Conservation (phyloP, 805 yeast genomes). For the Candida andamanensis region DNA sequence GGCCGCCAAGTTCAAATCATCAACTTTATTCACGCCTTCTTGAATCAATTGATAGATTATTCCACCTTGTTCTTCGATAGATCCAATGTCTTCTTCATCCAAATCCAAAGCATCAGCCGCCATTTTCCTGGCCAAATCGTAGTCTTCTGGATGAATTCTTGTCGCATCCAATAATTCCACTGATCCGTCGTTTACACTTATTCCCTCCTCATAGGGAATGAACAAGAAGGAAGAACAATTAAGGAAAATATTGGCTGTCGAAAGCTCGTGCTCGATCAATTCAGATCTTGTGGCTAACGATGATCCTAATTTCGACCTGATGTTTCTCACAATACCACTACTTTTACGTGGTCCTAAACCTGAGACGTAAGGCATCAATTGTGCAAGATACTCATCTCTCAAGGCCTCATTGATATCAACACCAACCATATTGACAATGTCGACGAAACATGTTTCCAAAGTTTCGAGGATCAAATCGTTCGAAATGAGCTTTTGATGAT, state of each 20-base stretch:
- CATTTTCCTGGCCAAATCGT: constrained; percentile 92
- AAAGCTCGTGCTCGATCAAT: constrained; percentile 71
- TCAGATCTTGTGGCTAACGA: constrained; percentile 66
- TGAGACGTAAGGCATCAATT: constrained; percentile 68
- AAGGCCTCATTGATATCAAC: constrained; percentile 90
- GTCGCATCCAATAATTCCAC: constrained; percentile 88
- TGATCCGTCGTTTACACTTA: constrained; percentile 49
- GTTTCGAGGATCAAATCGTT: constrained; percentile 60
- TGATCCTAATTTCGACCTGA: constrained; percentile 62
- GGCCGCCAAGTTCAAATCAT: constrained; percentile 83
- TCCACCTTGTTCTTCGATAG: constrained; percentile 75
- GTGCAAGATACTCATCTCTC: constrained; percentile 66
- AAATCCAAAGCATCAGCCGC: constrained; percentile 96
- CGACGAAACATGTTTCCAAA: constrained; percentile 79
- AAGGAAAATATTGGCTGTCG: constrained; percentile 77
- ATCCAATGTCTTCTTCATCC: constrained; percentile 88
- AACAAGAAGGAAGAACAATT: constrained; percentile 88
- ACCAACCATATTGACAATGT: constrained; percentile 86
- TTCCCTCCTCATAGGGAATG: constrained; percentile 62
- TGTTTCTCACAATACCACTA: constrained; percentile 73
- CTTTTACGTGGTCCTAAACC: constrained; percentile 98
- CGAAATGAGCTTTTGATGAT: constrained; percentile 67
- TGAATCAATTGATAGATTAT: constrained; percentile 68
- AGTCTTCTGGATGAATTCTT: constrained; percentile 96
- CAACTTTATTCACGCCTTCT: constrained; percentile 69